phyloP scores from a whole-genome alignment of 2,329 filamentous ascomycete species.

The Colletotrichum horii region DNA sequence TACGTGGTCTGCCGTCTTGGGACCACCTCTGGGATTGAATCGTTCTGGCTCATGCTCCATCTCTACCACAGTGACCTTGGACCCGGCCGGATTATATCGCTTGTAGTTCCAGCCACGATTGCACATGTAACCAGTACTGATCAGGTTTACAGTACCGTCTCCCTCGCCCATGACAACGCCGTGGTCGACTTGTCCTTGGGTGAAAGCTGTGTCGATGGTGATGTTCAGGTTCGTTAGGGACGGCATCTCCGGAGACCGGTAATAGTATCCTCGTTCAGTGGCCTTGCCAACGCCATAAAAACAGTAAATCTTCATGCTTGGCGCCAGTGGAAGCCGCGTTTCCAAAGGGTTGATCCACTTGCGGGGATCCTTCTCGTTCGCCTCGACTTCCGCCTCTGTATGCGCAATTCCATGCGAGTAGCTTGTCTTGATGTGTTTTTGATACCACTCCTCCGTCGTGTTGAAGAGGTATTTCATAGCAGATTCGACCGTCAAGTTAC shows the following conservation, averaged over 20 bases:
- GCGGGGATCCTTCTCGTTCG: conserved; percentile 73
- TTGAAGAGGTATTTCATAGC: conserved; percentile 79
- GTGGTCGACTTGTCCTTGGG: conserved; percentile 71
- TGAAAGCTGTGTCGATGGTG: conserved; percentile 72
- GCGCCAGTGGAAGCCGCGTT: conserved; percentile 83
- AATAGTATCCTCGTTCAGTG: conserved; percentile 92
- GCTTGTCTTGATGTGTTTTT: conserved; percentile 70
- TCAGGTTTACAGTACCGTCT: conserved; percentile 92
- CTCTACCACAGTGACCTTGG: conserved; percentile 84
- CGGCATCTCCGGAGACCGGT: conserved; percentile 72
- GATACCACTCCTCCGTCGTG: conserved; percentile 86
- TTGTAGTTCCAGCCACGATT: conserved; percentile 92
- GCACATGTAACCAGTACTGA: conserved; percentile 96
- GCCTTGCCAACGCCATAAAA: conserved; percentile 96
- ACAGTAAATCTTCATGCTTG: conserved; percentile 92
- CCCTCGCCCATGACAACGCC: conserved; percentile 96
- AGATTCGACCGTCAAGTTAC: conserved; percentile 82
- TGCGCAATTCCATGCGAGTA: conserved; percentile 92
- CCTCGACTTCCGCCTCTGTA: conserved; percentile 79
- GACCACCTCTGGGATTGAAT: conserved; percentile 80
- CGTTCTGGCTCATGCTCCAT: conserved; percentile 96
- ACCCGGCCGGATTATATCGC: conserved; percentile 87
- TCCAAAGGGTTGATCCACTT: conserved; percentile 98
- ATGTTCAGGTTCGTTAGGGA: conserved; percentile 72
- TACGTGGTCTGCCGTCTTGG: conserved; percentile 85